Evolutionary conservation across 306 rosid species (phyloP).

Genomic region (Hippophae tibetana): DNA sequence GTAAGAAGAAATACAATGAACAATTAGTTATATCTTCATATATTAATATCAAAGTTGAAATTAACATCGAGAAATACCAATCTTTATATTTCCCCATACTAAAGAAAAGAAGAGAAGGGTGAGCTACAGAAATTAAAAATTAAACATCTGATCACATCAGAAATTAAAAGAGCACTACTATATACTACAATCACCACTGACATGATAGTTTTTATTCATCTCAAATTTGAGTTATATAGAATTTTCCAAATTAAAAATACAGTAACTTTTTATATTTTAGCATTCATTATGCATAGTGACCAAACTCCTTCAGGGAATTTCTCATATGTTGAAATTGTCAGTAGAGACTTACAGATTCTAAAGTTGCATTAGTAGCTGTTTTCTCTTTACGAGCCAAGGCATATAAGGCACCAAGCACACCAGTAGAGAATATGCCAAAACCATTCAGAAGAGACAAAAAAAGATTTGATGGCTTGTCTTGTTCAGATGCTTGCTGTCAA

Average conservation of each 20-base stretch:
- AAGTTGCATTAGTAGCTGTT: constrained; percentile 27
- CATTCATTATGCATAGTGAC: no score
- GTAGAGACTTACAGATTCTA: constrained; percentile 61
- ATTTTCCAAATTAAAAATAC: neutral
- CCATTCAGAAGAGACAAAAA: constrained; percentile 44
- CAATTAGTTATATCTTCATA: constrained; percentile 1
- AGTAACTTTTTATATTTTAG: neutral
- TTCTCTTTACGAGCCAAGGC: constrained; percentile 57
- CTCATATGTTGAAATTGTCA: constrained; percentile 4
- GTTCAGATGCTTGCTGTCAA: constrained; percentile 35
- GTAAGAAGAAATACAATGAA: constrained; percentile 16
- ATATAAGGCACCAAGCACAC: constrained; percentile 62
- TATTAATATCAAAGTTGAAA: neutral
- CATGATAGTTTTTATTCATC: no score
- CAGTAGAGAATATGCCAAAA: constrained; percentile 57
- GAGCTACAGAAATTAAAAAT: neutral
- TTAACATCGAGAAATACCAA: neutral
- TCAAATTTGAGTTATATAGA: no score
- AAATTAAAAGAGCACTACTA: neutral
- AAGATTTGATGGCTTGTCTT: constrained; percentile 31
- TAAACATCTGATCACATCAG: neutral
- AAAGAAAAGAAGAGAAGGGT: neutral
- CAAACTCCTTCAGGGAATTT: neutral
- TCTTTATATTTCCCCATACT: neutral
- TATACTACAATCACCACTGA: no score